A percentile compares a stretch with the other conserved stretches of the same genome.
Conservation (phyloP, 495 filamentous ascomycete species). For the Penicillium daleae region DNA sequence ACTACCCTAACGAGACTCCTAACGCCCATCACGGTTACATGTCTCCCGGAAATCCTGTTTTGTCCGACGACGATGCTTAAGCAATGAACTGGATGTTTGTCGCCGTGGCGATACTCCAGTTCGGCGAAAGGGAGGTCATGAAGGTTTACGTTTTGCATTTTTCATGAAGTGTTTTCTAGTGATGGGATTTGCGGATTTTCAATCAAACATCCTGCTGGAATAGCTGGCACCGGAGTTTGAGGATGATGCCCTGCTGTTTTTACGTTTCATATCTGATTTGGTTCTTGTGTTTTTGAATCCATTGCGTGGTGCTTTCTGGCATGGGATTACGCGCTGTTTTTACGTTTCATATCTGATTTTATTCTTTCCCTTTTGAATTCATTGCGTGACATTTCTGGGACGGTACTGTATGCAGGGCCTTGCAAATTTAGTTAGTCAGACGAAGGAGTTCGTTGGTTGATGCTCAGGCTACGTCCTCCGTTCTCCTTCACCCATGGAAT, state of each 20-base stretch:
- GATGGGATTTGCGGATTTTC: neutral
- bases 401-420: neutral
- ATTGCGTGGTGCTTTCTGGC: neutral
- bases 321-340: neutral
- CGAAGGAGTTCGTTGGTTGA: neutral
- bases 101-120: no score
- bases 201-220: neutral
- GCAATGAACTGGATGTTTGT: neutral
- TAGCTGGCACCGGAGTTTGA: slow-evolving; percentile 1
- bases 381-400: neutral
- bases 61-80: neutral
- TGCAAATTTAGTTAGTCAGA: neutral
- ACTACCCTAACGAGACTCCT: no score
- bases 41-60: no score
- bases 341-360: no score
- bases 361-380: neutral
- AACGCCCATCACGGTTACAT: no score
- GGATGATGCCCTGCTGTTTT: neutral
- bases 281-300: neutral
- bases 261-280: no score
- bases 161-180: neutral
- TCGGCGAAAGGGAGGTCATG: neutral
- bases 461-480: neutral
- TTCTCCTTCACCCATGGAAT: neutral
- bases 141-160: neutral